These are phyloP conservation scores for Candida hungchunana DNA, from an alignment of 805 yeast species.

Conservation along the genomic window DNA sequence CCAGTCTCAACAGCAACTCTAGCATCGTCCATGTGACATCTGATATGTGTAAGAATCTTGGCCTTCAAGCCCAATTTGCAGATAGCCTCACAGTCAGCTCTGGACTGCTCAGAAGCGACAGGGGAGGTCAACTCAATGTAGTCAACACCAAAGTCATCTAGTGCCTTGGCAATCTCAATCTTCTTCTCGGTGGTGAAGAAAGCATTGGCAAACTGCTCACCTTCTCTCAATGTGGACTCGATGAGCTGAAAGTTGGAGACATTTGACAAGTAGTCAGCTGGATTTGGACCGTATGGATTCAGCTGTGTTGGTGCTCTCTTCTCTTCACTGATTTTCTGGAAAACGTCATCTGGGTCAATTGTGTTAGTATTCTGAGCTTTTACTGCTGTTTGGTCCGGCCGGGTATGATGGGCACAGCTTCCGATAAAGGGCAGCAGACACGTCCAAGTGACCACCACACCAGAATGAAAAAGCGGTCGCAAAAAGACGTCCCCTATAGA, in stretches of 20 bases:
- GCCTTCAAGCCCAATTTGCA: conserved; percentile 96
- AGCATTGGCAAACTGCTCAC: conserved; percentile 98
- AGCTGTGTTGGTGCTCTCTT: conserved; percentile 30
- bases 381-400: not conserved
- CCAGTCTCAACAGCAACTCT: conserved; percentile 96
- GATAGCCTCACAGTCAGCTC: conserved; percentile 94
- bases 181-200: conserved; percentile 92
- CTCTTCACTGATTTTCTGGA: conserved; percentile 45
- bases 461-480: too few relatives aligned
- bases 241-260: conserved; percentile 86
- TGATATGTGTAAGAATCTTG: conserved; percentile 91
- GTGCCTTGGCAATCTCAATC: conserved; percentile 94
- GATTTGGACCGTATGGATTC: conserved; percentile 95
- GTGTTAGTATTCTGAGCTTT: conserved; percentile 9
- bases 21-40: conserved; percentile 99
- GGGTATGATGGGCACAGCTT: not conserved
- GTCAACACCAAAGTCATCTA: conserved; percentile 97
- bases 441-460: not conserved
- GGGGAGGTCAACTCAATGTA: conserved; percentile 97
- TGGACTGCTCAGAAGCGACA: conserved; percentile 93
- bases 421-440: not conserved
- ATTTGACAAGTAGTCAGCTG: conserved; percentile 86
- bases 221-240: conserved; percentile 95
- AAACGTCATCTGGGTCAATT: conserved; percentile 17
- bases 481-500: not conserved